Evolutionary conservation across 176 grass and related monocot species (phyloP), one percentile per base, ranked within the genome.

Genomic region (Raddia guianensis): DNA sequence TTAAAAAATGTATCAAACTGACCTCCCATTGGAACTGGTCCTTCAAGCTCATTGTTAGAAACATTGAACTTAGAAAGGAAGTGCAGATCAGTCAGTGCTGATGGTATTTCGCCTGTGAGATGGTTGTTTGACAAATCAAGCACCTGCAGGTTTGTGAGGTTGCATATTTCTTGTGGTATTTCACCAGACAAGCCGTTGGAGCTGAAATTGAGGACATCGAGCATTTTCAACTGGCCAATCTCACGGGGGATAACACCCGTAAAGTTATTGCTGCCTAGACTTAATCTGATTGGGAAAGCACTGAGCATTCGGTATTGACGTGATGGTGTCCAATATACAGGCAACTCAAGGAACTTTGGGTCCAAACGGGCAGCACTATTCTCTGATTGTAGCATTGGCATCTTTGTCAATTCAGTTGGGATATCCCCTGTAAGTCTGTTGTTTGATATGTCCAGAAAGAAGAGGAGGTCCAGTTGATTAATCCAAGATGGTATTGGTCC

Each of bases 51-150:
- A 10, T 95, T 95, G 85, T 79, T 79, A 47, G 89, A 91, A 66
- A 95, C 92, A 85, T 83, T 84, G 80, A 95, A 95, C 62, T 0
- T 63, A 13, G 86, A 79, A 65, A 95, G 92, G 74, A 95, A 95
- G 68, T 92, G 61, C 40, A 95, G 69, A 63, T 53, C 14, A 12
- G 2, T 87, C 73, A 94, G 45, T 78, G 66, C 42, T 8, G 57
- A 13, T 49, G 89, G 92, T 56, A 95, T 75, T 82, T 15, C 58
- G 63, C 92, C 92, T 77, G 89, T 85, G 66, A 95, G 77, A 14
- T 87, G 68, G 50, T 92, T 95, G 43, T 73, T 76, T 59, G 92
- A 90, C 46, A 95, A 12, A 12, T 95, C 84, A 37, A 95, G 81
- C 12, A 15, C 15, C 44, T 92, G 71, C 63, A 95, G 74, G 68